These are phyloP conservation scores for Nematodospora anomalae DNA, from an alignment of 1,139 yeast species.

Conservation along the genomic window DNA sequence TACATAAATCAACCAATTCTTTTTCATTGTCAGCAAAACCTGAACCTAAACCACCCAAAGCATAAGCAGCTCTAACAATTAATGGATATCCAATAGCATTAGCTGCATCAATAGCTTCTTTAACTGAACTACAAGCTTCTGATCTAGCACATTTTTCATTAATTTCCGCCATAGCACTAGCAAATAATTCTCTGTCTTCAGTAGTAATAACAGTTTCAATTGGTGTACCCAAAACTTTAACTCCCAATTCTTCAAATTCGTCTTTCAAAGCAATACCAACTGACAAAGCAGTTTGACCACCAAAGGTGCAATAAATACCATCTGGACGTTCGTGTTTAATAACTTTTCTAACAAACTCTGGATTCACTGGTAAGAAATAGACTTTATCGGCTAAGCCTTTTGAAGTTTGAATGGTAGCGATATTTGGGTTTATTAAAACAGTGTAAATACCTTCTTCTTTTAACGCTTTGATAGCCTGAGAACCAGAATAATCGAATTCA, in stretches of 20 bases:
- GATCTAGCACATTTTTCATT: conserved; percentile 95
- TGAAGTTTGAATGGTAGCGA: conserved; percentile 96
- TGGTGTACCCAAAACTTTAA: conserved; percentile 96
- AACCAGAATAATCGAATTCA: conserved; percentile 96
- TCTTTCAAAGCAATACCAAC: conserved; percentile 98
- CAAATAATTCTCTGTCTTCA: conserved; percentile 95
- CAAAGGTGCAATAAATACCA: conserved; percentile 91
- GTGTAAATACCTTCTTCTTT: conserved; percentile 86
- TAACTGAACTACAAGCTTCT: conserved; percentile 89
- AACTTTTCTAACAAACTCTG: conserved; percentile 91
- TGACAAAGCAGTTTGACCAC: conserved; percentile 97
- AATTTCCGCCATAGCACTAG: conserved; percentile 91
- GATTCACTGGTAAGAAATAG: conserved; percentile 93
- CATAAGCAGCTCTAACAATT: conserved; percentile 96
- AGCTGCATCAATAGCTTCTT: conserved; percentile 90
- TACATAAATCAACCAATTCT: conserved; percentile 48
- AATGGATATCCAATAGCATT: conserved; percentile 88
- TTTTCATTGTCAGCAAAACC: conserved; percentile 87
- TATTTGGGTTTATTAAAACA: conserved; percentile 91
- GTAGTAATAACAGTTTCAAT: conserved; percentile 92
- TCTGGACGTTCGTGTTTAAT: conserved; percentile 96
- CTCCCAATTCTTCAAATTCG: conserved; percentile 83
- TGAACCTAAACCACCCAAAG: conserved; percentile 97
- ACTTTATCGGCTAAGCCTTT: conserved; percentile 94
- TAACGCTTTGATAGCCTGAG: conserved; percentile 95